These are phyloP conservation scores for Brasilioporus rufonigricans DNA, from an alignment of 768 basidiomycete genomes.

Conservation along the genomic window DNA sequence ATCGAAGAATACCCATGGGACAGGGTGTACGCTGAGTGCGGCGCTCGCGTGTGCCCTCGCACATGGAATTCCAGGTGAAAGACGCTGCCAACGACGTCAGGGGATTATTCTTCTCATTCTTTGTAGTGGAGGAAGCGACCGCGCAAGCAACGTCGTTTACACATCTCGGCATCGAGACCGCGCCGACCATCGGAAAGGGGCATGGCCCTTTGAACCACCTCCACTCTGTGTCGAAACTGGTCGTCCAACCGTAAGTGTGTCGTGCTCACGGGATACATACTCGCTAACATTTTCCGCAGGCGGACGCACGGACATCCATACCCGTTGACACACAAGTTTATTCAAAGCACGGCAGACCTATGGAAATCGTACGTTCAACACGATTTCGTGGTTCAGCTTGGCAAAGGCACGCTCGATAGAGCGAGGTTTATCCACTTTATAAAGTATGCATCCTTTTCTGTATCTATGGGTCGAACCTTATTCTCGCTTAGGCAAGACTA, in stretches of 20 bases:
- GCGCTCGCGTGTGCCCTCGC: slow-evolving; percentile 72
- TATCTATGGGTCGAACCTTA: background rate
- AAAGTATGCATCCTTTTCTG: slow-evolving; percentile 46
- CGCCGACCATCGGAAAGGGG: slow-evolving; percentile 66
- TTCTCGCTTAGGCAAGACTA: slow-evolving; percentile 68
- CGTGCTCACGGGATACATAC: background rate
- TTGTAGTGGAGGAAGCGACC: slow-evolving; percentile 56
- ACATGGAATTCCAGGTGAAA: slow-evolving; percentile 41
- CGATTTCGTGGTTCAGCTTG: slow-evolving; percentile 77
- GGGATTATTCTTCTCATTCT: background rate
- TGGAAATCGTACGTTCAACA: slow-evolving; percentile 84
- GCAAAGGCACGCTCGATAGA: slow-evolving; percentile 62
- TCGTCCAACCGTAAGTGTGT: slow-evolving; percentile 55
- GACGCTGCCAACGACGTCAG: background rate
- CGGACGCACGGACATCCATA: slow-evolving; percentile 59
- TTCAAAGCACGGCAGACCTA: slow-evolving; percentile 47
- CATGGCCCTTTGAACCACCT: slow-evolving; percentile 87
- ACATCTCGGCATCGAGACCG: slow-evolving; percentile 68
- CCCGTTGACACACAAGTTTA: slow-evolving; percentile 66
- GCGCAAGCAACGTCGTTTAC: slow-evolving; percentile 67
- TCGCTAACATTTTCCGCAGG: slow-evolving; percentile 33
- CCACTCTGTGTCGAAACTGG: slow-evolving; percentile 49
- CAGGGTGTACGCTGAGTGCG: slow-evolving; percentile 88
- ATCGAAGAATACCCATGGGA: slow-evolving; percentile 82
- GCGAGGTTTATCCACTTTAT: slow-evolving; percentile 83